These are phyloP conservation scores for Lactarius evosmus DNA, from an alignment of 768 basidiomycete genomes.

Conservation along the genomic window DNA sequence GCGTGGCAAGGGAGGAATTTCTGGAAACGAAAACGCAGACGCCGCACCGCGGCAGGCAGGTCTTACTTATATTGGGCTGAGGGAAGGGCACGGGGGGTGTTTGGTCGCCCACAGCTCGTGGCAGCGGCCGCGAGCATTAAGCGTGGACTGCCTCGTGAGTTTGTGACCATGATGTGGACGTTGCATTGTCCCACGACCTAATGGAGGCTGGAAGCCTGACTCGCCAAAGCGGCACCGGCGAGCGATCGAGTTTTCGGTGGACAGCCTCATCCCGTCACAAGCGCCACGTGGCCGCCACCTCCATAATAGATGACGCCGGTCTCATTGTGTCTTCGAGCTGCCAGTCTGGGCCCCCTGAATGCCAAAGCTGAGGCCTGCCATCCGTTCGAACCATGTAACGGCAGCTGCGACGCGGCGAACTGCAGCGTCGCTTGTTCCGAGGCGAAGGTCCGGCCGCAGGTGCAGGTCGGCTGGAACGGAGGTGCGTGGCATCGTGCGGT, in stretches of 20 bases:
- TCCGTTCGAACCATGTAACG: slow-evolving; percentile 69
- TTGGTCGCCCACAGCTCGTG: slow-evolving; percentile 15
- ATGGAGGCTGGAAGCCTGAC: background rate
- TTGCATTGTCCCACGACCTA: background rate
- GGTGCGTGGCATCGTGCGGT: slow-evolving; percentile 62
- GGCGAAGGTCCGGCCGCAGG: slow-evolving; percentile 67
- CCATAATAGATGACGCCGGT: background rate
- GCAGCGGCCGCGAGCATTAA: slow-evolving; percentile 14
- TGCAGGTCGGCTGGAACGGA: slow-evolving; percentile 48
- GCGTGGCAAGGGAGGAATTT: slow-evolving; percentile 17
- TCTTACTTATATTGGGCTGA: slow-evolving; percentile 17
- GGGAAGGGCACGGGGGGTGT: slow-evolving; percentile 15
- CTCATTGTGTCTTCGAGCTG: background rate
- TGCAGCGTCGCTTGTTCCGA: slow-evolving; percentile 64
- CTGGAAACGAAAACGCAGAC: slow-evolving; percentile 17
- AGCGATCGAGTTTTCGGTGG: slow-evolving; percentile 1
- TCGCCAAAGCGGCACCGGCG: background rate
- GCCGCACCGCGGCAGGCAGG: slow-evolving; percentile 10
- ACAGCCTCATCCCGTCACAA: slow-evolving; percentile 20
- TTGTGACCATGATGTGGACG: slow-evolving; percentile 8
- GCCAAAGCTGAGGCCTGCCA: slow-evolving; percentile 51
- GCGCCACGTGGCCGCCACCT: background rate
- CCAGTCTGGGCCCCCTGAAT: background rate
- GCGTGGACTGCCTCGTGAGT: slow-evolving; percentile 17
- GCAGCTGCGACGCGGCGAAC: slow-evolving; percentile 65